Evolutionary conservation across 345 rosid genomes (phyloP).

Genomic region (Excoecaria cochinchinensis): DNA sequence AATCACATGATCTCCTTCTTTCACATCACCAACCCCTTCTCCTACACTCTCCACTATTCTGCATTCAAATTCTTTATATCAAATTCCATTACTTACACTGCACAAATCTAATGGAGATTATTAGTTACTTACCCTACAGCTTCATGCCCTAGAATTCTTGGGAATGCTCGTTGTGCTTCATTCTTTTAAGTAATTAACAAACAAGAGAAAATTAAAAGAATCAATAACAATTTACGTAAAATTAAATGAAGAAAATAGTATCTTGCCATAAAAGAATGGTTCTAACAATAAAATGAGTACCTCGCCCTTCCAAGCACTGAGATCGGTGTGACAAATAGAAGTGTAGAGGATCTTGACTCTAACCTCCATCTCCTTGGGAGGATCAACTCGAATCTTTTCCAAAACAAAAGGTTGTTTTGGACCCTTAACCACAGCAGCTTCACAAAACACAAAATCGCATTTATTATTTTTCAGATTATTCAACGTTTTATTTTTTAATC

Average conservation of each 20-base stretch:
- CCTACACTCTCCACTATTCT: slow-evolving; percentile 73
- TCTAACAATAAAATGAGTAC: no score
- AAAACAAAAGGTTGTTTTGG: slow-evolving; percentile 53
- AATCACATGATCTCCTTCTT: slow-evolving; percentile 62
- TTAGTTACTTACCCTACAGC: slow-evolving; percentile 58
- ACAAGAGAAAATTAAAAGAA: no score
- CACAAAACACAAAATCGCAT: no score
- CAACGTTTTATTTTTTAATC: no score
- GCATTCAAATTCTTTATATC: background rate
- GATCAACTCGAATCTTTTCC: slow-evolving; percentile 62
- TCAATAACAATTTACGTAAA: background rate
- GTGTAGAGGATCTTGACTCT: slow-evolving; percentile 56
- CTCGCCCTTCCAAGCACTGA: slow-evolving; percentile 60
- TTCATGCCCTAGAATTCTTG: slow-evolving; percentile 72
- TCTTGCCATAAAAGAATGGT: no score
- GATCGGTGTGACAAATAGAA: slow-evolving; percentile 69
- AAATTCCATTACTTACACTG: background rate
- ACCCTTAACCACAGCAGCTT: slow-evolving; percentile 63
- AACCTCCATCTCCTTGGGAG: slow-evolving; percentile 62
- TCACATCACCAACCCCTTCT: slow-evolving; percentile 53
- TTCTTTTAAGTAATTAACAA: no score
- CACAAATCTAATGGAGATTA: background rate
- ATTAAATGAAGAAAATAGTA: no score
- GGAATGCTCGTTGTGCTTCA: slow-evolving; percentile 61
- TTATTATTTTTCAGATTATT: no score